A percentile compares a stretch with the other conserved stretches of the same genome.
phyloP scores from a whole-genome alignment of 1,284 basidiomycete species.

The Baeospora myosura region DNA sequence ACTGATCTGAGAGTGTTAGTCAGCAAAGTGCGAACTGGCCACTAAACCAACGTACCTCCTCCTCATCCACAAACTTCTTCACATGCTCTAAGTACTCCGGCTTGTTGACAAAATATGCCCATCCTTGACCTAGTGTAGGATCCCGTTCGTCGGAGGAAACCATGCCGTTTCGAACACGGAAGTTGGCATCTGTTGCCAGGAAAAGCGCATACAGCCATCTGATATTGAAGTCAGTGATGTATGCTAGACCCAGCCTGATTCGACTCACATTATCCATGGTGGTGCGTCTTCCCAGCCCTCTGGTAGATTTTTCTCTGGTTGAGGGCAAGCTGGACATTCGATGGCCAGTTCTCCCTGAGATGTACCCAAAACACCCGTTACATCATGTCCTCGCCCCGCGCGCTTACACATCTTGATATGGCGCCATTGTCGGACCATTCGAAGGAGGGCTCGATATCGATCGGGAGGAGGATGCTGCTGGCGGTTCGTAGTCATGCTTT shows the following conservation, averaged over 20 bases:
- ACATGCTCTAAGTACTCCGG: slow-evolving; percentile 6
- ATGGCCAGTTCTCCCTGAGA: slow-evolving; percentile 17
- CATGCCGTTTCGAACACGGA: slow-evolving; percentile 12
- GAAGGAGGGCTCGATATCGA: slow-evolving; percentile 18
- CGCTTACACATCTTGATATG: slow-evolving; percentile 23
- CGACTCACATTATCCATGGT: not conserved
- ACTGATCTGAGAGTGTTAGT: slow-evolving; percentile 1
- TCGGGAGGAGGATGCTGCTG: slow-evolving; percentile 6
- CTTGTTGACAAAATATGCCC: slow-evolving; percentile 11
- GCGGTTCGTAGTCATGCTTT: slow-evolving; percentile 9
- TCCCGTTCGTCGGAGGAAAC: slow-evolving; percentile 8
- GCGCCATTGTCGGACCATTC: slow-evolving; percentile 17
- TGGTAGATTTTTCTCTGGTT: slow-evolving; percentile 20
- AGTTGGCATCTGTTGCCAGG: slow-evolving; percentile 17
- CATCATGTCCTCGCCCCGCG: slow-evolving; percentile 15
- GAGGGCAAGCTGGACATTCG: slow-evolving; percentile 25
- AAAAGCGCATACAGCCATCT: slow-evolving; percentile 9
- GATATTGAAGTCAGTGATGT: not conserved
- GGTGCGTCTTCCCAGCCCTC: slow-evolving; percentile 11
- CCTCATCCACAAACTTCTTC: slow-evolving; percentile 1
- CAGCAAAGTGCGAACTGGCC: not conserved
- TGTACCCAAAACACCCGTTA: slow-evolving; percentile 7
- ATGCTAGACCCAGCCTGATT: too few relatives aligned
- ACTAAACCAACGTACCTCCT: slow-evolving; percentile 6
- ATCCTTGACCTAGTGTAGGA: slow-evolving; percentile 9